Evolutionary conservation across 129 eudicot genomes (phyloP).

Genomic region (Daucus carota): DH1_v3.0 NC_030385.2:46716501-46717000

Average conservation of each 20-base stretch:
- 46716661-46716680: not conserved
- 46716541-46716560: not conserved
- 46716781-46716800: slow-evolving; percentile 54
- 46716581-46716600: not conserved
- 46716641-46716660: not conserved
- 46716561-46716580: not conserved
- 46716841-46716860: slow-evolving; percentile 67
- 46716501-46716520: not conserved
- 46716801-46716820: slow-evolving; percentile 67
- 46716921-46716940: not conserved
- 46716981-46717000: not conserved
- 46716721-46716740: slow-evolving; percentile 55
- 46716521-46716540: not conserved
- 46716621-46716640: not conserved
- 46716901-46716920: not conserved
- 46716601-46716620: not conserved
- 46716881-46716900: slow-evolving; percentile 25
- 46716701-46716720: slow-evolving; percentile 7
- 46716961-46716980: not conserved
- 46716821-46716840: slow-evolving; percentile 54
- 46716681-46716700: not conserved
- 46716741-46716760: slow-evolving; percentile 92
- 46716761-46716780: slow-evolving; percentile 93
- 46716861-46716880: slow-evolving; percentile 85
- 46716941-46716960: not conserved